Evolutionary conservation across 352 stramenopile genomes (phyloP).

Genomic region (Globisporangium cystogenes): DNA sequence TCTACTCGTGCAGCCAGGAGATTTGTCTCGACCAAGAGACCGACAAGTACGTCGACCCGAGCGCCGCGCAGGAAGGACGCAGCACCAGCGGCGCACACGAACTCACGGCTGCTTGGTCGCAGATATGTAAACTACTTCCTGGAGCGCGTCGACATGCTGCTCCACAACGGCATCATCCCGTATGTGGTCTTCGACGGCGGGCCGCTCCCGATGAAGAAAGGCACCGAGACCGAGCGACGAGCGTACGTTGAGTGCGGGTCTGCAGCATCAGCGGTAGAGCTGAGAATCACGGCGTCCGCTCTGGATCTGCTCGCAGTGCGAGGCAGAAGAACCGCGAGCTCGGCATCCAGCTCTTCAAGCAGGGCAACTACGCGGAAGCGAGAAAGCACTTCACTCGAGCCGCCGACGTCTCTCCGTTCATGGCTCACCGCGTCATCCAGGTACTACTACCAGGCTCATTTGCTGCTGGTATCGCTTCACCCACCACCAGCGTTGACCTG

Average conservation of each 20-base stretch:
- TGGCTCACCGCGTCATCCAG: slow-evolving; percentile 77
- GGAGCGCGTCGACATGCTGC: slow-evolving; percentile 41
- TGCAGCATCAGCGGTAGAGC: neutral
- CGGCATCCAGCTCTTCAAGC: slow-evolving; percentile 48
- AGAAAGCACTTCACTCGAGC: slow-evolving; percentile 66
- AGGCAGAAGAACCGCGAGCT: slow-evolving; percentile 65
- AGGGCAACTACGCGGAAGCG: slow-evolving; percentile 52
- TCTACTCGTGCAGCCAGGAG: slow-evolving; percentile 71
- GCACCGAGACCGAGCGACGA: slow-evolving; percentile 64
- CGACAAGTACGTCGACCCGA: slow-evolving; percentile 41
- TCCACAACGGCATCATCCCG: slow-evolving; percentile 51
- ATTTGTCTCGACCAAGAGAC: slow-evolving; percentile 61
- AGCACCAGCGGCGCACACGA: neutral
- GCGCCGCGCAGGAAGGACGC: neutral
- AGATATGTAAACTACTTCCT: slow-evolving; percentile 82
- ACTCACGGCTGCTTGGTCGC: neutral
- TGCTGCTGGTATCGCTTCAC: neutral
- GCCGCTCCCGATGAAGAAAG: slow-evolving; percentile 70
- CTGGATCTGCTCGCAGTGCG: slow-evolving; percentile 23
- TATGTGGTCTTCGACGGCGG: slow-evolving; percentile 82
- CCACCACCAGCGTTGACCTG: neutral
- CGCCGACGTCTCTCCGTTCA: slow-evolving; percentile 74
- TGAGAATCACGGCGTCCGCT: too few species aligned
- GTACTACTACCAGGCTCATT: too few species aligned
- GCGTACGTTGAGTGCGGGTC: slow-evolving; percentile 22